Evolutionary conservation across 2,329 filamentous ascomycete species (phyloP), one percentile per base, ranked within the genome.

Genomic region (Dothideomycetes sp.): DNA sequence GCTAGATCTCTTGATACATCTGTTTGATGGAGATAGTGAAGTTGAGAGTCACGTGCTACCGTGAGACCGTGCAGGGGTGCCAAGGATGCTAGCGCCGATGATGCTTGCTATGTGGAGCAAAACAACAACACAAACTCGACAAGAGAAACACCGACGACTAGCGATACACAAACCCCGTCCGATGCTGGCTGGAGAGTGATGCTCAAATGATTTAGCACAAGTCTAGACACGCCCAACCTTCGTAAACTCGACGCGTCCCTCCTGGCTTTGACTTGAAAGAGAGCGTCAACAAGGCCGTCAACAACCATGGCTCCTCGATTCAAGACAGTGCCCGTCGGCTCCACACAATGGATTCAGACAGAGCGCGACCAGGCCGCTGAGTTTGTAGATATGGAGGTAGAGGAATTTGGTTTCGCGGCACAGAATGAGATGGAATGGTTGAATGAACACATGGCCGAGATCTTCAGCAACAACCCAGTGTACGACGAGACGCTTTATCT

Each of bases 391-490:
- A 76, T 86, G 42, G 91, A 96, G 61, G 75, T 84, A 41, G 89
- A 96, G 51, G 93, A 98, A 64, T 93, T 96, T 57, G 78, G 84
- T 30, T 96, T 84, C 64, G 86, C 87, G 20, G 88, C 85, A 47
- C 78, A 84, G 44, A 94, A 96, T 64, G 91, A 98, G 61, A 69
- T 96, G 56, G 88, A 96, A 59, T 98, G 91, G 91, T 70, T 98
- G 53, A 96, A 98, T 57, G 91, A 96, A 65, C 91, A 98, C 62
- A 95, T 98, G 89, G 78, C 78, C 35, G 86, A 94, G 48, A 85
- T 98, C 55, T 94, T 96, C 60, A 82, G 80, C 54, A 79, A 82
- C 53, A 83, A 87, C 56, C 78, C 88, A 64, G 76, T 87, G 91
- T 95, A 76, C 55, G 82, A 43, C 28, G 9, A n/a, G n/a, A 17